These are phyloP conservation scores for Rhodotorula toruloides DNA, from an alignment of 768 basidiomycete genomes.

Conservation along the genomic window DNA sequence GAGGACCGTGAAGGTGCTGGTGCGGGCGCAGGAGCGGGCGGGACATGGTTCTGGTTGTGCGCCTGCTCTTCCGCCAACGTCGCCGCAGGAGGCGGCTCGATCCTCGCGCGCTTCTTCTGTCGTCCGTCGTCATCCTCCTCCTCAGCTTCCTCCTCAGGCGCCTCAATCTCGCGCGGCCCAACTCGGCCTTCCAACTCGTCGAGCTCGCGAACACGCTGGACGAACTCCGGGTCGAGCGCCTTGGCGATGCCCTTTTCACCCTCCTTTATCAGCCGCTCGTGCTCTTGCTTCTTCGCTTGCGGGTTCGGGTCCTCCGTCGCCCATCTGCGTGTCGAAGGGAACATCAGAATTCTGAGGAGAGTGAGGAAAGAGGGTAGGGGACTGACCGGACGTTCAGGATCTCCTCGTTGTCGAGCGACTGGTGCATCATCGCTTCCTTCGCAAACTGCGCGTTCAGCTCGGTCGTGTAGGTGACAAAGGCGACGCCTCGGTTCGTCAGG, in stretches of 20 bases:
- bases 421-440: constrained; percentile 98
- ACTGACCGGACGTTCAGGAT: constrained; percentile 81
- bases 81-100: constrained; percentile 22
- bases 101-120: constrained; percentile 46
- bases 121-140: constrained; percentile 44
- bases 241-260: constrained; percentile 77
- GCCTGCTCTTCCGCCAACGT: constrained; percentile 19
- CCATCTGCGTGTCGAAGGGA: constrained; percentile 56
- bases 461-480: constrained; percentile 88
- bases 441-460: constrained; percentile 90
- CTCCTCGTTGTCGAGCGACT: constrained; percentile 93
- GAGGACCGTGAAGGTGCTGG: constrained; percentile 23
- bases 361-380: not conserved
- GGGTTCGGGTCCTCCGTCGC: constrained; percentile 99
- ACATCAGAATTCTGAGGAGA: not conserved
- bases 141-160: constrained; percentile 35
- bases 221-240: constrained; percentile 78
- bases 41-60: not conserved
- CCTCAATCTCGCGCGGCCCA: constrained; percentile 17
- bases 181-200: constrained; percentile 49
- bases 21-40: constrained; percentile 42
- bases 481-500: constrained; percentile 87
- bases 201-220: constrained; percentile 80
- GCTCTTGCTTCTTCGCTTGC: constrained; percentile 76
- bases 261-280: constrained; percentile 70